Percentiles rank a stretch among this genome's conserved stretches.
Evolutionary conservation across 2,329 filamentous ascomycete species (phyloP).

Genomic region (Epichloe bromicola): DNA sequence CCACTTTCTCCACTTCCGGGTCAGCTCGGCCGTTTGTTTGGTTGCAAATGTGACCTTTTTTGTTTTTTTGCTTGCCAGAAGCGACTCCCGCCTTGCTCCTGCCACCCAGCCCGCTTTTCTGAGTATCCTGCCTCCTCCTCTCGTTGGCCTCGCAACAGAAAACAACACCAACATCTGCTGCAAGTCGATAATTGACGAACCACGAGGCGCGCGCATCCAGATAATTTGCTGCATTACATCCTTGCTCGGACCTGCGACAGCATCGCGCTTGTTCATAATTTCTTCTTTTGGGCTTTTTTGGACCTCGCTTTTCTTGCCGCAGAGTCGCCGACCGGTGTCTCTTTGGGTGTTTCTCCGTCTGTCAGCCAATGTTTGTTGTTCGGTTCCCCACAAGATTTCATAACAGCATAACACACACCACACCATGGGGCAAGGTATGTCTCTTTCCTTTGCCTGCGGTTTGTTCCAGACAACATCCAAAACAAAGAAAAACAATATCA

Average conservation of each 20-base stretch:
- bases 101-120: constrained; percentile 8
- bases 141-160: constrained; percentile 33
- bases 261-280: constrained; percentile 6
- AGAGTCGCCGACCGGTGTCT: constrained; percentile 4
- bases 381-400: constrained; percentile 18
- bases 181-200: constrained; percentile 15
- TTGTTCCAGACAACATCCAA: constrained; percentile 2
- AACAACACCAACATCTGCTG: constrained; percentile 27
- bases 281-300: constrained; percentile 3
- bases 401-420: constrained; percentile 6
- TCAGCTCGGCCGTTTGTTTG: neutral
- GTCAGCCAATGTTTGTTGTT: constrained; percentile 28
- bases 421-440: constrained; percentile 25
- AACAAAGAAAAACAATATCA: constrained; percentile 2
- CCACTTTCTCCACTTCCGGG: neutral
- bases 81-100: constrained; percentile 1
- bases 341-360: constrained; percentile 7
- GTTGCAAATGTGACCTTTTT: neutral
- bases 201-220: constrained; percentile 16
- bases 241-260: constrained; percentile 1
- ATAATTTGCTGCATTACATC: constrained; percentile 2
- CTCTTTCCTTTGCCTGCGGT: constrained; percentile 8
- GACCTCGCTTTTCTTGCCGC: constrained; percentile 6
- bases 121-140: constrained; percentile 19
- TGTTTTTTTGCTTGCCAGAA: constrained; percentile 1